phyloP scores from a whole-genome alignment of 768 basidiomycete genomes.

The Crassisporium funariophilum region DNA sequence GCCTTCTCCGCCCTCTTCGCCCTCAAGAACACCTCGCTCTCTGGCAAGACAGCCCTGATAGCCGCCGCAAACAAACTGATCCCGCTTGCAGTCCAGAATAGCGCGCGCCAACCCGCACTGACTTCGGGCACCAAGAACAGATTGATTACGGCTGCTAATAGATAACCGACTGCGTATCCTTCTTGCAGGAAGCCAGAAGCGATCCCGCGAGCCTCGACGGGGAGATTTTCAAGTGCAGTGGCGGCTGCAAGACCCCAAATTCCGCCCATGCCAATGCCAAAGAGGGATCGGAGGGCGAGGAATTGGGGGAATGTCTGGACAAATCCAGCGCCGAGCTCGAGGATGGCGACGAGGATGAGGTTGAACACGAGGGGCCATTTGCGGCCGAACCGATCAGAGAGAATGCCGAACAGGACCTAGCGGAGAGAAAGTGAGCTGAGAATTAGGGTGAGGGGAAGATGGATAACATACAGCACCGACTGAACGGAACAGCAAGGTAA shows the following conservation, averaged over 20 bases:
- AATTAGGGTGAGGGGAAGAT: not conserved
- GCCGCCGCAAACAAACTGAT: constrained; percentile 70
- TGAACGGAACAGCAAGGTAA: constrained; percentile 91
- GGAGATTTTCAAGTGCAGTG: constrained; percentile 87
- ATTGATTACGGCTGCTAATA: constrained; percentile 84
- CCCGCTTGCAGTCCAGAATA: constrained; percentile 83
- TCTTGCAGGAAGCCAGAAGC: constrained; percentile 85
- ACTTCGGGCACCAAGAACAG: constrained; percentile 58
- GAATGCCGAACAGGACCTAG: constrained; percentile 73
- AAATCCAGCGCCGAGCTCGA: constrained; percentile 84
- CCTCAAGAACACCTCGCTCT: constrained; percentile 71
- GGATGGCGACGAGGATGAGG: constrained; percentile 65
- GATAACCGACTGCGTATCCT: constrained; percentile 85
- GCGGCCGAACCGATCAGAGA: constrained; percentile 88
- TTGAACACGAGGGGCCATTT: constrained; percentile 92
- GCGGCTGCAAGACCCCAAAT: constrained; percentile 86
- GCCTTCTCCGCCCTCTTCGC: constrained; percentile 59
- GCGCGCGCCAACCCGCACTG: constrained; percentile 59
- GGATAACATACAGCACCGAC: constrained; percentile 58
- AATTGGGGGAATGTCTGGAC: constrained; percentile 76
- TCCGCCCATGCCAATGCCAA: constrained; percentile 88
- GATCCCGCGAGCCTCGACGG: constrained; percentile 83
- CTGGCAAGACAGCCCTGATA: constrained; percentile 72
- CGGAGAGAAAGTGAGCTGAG: not conserved
- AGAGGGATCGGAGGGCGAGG: constrained; percentile 79